phyloP scores from a whole-genome alignment of 306 rosid species.

The Potentilla sterilis region DNA sequence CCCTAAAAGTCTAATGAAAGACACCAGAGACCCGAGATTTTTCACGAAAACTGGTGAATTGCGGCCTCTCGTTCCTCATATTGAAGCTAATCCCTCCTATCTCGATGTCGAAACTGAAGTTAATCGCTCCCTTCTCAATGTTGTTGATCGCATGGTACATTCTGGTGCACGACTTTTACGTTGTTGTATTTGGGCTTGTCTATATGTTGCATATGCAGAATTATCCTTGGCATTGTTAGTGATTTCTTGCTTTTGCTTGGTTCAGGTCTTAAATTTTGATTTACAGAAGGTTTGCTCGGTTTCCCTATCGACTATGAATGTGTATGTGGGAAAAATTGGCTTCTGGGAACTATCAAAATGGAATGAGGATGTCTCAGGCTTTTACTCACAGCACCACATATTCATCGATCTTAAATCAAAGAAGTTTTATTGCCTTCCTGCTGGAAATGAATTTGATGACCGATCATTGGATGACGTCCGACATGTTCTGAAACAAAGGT shows the following conservation, averaged over 20 bases:
- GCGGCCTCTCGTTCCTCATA: too few relatives aligned
- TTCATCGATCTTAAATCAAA: slow-evolving; percentile 86
- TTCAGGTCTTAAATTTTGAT: slow-evolving; percentile 96
- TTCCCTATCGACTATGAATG: slow-evolving; percentile 83
- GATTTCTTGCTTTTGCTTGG: background rate
- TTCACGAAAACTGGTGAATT: too few relatives aligned
- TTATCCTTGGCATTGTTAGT: background rate
- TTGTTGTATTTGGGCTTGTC: background rate
- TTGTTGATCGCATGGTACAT: slow-evolving; percentile 92
- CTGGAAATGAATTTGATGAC: slow-evolving; percentile 92
- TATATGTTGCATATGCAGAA: background rate
- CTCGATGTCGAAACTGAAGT: slow-evolving; percentile 80
- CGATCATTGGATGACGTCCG: slow-evolving; percentile 96
- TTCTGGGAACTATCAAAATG: slow-evolving; percentile 95
- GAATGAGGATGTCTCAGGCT: slow-evolving; percentile 95
- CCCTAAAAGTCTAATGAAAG: too few relatives aligned
- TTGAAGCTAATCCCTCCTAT: too few relatives aligned
- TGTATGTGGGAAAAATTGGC: slow-evolving; percentile 95
- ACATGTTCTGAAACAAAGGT: slow-evolving; percentile 95
- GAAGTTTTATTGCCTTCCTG: slow-evolving; percentile 96
- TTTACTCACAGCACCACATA: slow-evolving; percentile 98
- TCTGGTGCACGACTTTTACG: slow-evolving; percentile 3
- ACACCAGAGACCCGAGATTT: too few relatives aligned
- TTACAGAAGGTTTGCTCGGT: slow-evolving; percentile 94
- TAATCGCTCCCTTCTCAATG: slow-evolving; percentile 88